Percentiles rank a stretch among this genome's conserved stretches.
phyloP scores from a whole-genome alignment of 331 rosid genomes.

The Malus hybrid region DNA sequence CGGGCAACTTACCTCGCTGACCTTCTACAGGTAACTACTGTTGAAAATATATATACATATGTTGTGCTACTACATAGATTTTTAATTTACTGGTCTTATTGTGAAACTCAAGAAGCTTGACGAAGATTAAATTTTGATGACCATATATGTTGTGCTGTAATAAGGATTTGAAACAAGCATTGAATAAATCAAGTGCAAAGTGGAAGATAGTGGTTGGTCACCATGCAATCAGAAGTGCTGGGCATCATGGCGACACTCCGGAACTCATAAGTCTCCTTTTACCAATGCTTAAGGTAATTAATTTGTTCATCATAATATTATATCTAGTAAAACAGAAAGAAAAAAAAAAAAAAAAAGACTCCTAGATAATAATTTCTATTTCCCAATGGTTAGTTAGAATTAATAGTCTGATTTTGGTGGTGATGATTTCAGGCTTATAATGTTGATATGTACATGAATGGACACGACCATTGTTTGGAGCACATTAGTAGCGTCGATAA shows the following conservation, averaged over 20 bases:
- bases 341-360: no score
- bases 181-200: constrained; percentile 11
- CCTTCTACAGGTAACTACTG: background rate
- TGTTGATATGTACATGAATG: constrained; percentile 21
- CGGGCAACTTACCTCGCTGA: constrained; percentile 2
- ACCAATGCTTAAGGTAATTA: constrained; percentile 11
- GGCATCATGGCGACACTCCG: constrained; percentile 23
- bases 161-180: constrained; percentile 15
- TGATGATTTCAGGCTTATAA: constrained; percentile 2
- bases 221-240: constrained; percentile 24
- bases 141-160: background rate
- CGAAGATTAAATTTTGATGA: background rate
- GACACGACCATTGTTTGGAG: constrained; percentile 24
- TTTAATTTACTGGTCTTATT: background rate
- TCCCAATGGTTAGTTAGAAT: no score
- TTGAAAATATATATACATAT: no score
- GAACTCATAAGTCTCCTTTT: constrained; percentile 11
- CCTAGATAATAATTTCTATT: no score
- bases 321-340: background rate
- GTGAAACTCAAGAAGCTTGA: background rate
- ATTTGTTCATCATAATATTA: background rate
- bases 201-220: constrained; percentile 30
- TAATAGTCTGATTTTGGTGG: background rate
- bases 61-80: no score
- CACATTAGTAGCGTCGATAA: constrained; percentile 14